phyloP scores from a whole-genome alignment of 2,329 filamentous ascomycete species.

The Ophioceras dolichostomum region DNA sequence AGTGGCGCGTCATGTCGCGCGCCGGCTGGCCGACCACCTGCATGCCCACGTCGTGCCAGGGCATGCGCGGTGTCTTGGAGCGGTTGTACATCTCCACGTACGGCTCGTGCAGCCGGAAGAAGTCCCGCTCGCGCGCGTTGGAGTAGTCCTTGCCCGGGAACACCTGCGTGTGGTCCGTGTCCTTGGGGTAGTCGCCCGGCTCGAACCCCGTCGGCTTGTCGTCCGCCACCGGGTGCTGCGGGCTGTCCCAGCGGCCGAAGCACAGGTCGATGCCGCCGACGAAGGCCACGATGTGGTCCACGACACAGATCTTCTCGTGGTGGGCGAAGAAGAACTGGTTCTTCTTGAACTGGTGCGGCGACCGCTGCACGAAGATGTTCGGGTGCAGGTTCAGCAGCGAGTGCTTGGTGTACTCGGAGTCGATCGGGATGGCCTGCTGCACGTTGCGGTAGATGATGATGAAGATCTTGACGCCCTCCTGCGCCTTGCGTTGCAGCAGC shows the following conservation, averaged over 20 bases:
- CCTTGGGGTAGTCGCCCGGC: conserved; percentile 60
- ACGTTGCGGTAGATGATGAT: conserved; percentile 98
- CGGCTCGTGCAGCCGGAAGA: conserved; percentile 82
- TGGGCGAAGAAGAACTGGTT: conserved; percentile 99
- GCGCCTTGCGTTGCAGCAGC: conserved; percentile 82
- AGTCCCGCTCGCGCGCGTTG: conserved; percentile 90
- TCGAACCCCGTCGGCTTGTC: conserved; percentile 96
- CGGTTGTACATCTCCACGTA: conserved; percentile 99
- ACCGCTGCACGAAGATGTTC: conserved; percentile 92
- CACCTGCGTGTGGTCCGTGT: conserved; percentile 87
- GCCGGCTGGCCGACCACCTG: conserved; percentile 94
- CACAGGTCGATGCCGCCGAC: conserved; percentile 93
- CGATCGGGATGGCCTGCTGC: conserved; percentile 91
- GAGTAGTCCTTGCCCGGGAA: conserved; percentile 99
- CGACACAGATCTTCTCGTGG: conserved; percentile 94
- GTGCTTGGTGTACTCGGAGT: conserved; percentile 96
- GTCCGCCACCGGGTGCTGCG: conserved; percentile 80
- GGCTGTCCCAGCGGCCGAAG: conserved; percentile 95
- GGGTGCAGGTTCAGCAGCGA: conserved; percentile 89
- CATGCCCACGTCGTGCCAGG: conserved; percentile 98
- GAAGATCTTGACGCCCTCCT: conserved; percentile 93
- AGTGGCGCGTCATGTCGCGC: conserved; percentile 85
- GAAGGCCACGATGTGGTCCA: conserved; percentile 93
- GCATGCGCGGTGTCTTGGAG: conserved; percentile 80
- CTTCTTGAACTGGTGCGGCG: conserved; percentile 95